phyloP scores from a whole-genome alignment of 306 rosid genomes.

The Gynostemma pentaphyllum region DNA sequence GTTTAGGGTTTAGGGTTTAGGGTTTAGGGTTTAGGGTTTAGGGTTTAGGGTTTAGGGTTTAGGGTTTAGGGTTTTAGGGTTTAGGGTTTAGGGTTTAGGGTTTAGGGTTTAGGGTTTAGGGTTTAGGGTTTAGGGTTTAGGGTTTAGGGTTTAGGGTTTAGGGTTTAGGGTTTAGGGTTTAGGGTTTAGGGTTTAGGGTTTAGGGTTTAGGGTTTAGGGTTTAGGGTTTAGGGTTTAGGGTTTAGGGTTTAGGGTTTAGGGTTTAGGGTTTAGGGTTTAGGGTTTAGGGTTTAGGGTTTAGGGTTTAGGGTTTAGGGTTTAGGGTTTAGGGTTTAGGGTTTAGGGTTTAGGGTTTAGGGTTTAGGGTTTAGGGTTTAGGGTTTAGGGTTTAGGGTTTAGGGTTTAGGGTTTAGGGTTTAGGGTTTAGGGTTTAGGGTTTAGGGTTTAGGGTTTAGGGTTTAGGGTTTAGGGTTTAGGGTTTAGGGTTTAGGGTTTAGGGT shows the following conservation, averaged over 20 bases:
- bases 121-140: neutral
- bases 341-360: neutral
- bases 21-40: neutral
- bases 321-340: conserved; percentile 5
- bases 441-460: too few relatives aligned
- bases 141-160: neutral
- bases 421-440: too few relatives aligned
- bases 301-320: neutral
- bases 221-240: neutral
- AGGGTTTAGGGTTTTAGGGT: neutral
- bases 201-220: neutral
- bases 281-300: neutral
- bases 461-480: too few relatives aligned
- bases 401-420: too few relatives aligned
- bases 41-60: neutral
- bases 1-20: neutral
- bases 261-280: neutral
- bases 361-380: conserved; percentile 5
- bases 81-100: neutral
- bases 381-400: too few relatives aligned
- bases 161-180: neutral
- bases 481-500: too few relatives aligned
- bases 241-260: neutral
- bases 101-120: conserved; percentile 4
- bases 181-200: neutral